Percentiles rank a stretch among this genome's conserved stretches.
Evolutionary conservation across 2,329 filamentous ascomycete species (phyloP).

Genomic region (Incumbomyces delicatus): DNA sequence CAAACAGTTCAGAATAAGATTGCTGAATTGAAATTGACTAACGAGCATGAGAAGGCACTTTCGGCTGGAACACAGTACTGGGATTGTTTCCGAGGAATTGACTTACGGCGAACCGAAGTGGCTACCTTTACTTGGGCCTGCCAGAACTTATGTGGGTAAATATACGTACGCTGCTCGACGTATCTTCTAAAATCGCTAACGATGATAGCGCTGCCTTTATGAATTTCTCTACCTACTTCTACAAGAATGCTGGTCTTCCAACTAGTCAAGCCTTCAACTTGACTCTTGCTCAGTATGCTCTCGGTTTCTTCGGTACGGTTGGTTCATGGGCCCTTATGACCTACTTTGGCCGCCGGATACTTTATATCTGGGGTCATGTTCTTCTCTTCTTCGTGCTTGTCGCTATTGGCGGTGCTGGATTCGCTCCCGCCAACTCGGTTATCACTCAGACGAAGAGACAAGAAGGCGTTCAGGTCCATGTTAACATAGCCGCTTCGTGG

Average conservation of each 20-base stretch:
- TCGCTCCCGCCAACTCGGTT: too few relatives aligned
- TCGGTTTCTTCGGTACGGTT: slow-evolving; percentile 25
- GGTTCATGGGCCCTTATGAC: slow-evolving; percentile 26
- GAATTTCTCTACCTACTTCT: slow-evolving; percentile 27
- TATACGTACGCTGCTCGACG: too few relatives aligned
- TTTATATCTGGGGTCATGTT: slow-evolving; percentile 28
- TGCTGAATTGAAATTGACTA: too few relatives aligned
- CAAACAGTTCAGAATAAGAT: too few relatives aligned
- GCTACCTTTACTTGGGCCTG: too few relatives aligned
- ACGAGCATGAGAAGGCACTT: too few relatives aligned
- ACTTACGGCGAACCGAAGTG: slow-evolving; percentile 29
- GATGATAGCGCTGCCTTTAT: slow-evolving; percentile 23
- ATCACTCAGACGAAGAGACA: slow-evolving; percentile 34
- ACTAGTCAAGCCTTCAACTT: slow-evolving; percentile 29
- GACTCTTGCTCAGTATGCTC: slow-evolving; percentile 29
- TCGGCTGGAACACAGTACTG: slow-evolving; percentile 24
- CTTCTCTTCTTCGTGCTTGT: slow-evolving; percentile 24
- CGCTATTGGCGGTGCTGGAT: slow-evolving; percentile 25
- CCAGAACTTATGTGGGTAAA: too few relatives aligned
- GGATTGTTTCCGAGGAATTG: slow-evolving; percentile 29
- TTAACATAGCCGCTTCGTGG: slow-evolving; percentile 21
- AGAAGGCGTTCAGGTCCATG: too few relatives aligned
- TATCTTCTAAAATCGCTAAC: too few relatives aligned
- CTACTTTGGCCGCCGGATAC: slow-evolving; percentile 24
- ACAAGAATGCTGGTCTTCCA: slow-evolving; percentile 26